Base-by-base conservation (phyloP, 1,284 basidiomycete species). In the Rhodofomes roseus region DNA sequence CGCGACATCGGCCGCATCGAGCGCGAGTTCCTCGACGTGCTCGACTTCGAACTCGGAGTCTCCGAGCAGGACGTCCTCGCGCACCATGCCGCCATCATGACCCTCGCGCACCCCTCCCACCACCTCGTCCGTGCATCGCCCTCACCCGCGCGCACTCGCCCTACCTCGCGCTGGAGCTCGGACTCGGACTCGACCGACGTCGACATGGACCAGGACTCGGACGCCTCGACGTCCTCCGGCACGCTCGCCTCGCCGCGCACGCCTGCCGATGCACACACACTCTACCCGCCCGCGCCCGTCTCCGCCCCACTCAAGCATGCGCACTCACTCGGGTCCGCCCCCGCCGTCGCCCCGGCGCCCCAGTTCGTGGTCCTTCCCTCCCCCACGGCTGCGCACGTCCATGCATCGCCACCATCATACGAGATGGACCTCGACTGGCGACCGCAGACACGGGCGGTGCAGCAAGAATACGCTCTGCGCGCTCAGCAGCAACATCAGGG, bases 1-100 rank as follows among this genome's bases (percentile, higher is more conserved):
- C 82, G 87, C 22, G 89, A 90, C 67, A 81, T 90, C 23, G 87
- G 87, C 34, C 82, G 88, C 64, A 89, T 90, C 66, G 88, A 90
- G 71, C 82, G 87, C 65, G 87, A 90, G 73, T 90, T 88, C 72
- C 82, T 90, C 61, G 85, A 88, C 62, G 89, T 90, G 37, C 81
- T 90, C 64, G 84, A 88, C 68, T 90, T 85, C 63, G 85, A 90
- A 67, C 79, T 90, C 51, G 76, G 77, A 61, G 71, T 90, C 62
- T 76, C 78, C 60, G 88, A 90, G 65, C 76, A 77, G 57, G 88
- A 89, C 65, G 65, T 89, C 63, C 79, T 89, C 59, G 77, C 77
- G 50, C 85, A 87, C 69, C 83, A 88, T 59, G 79, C 82, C 58
- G 71, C 78, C 36, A 73, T 88, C 55, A 77, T 80, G 54, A 76